Base-by-base conservation (phyloP, 1,284 basidiomycete genomes). In the Boletus hoseneyae region DNA sequence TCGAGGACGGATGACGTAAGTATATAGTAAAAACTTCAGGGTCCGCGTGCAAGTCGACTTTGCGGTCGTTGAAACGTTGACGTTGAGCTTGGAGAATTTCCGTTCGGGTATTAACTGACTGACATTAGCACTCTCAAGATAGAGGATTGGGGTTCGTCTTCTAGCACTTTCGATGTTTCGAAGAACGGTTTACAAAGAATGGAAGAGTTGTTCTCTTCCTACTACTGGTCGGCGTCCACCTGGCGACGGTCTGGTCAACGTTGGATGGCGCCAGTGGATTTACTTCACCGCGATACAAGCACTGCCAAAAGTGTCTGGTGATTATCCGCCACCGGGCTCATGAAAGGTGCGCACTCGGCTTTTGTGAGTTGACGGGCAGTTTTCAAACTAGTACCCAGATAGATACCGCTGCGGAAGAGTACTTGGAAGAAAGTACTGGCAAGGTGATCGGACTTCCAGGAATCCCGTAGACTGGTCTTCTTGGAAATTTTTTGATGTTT, bases 241-340 rank as follows among this genome's bases (percentile, higher is more conserved):
- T 42, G 25, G 36, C 52, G 59, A 53, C 47, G 23, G 40, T 30
- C 39, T 23, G n/a, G 46, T 30, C 29, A 30, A 11, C 12, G 29
- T 13, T 30, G 29, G 39, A 16, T 41, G 32, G 23, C 1, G 23
- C 23, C 23, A 25, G 12, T 37, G 30, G 25, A 4, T 19, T 30
- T 29, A n/a, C 18, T 30, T 34, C 21, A 48, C 44, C 30, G 34
- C 15, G 16, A 21, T 34, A 21, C 43, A 37, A 47, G 30, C 19
- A 35, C 32, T 42, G 19, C 10, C 13, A 37, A 44, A 52, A 48
- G 50, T 33, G 16, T 47, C 19, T 7, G 6, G 5, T 41, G 60
- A 43, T 49, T 38, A 49, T 63, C 56, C 61, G 59, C 61, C 58
- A 63, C 59, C 49, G 58, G 42, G 37, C 2, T 45, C 29, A 47